phyloP scores from a whole-genome alignment of 139 green algal genomes.

The Micractinium conductrix region DNA sequence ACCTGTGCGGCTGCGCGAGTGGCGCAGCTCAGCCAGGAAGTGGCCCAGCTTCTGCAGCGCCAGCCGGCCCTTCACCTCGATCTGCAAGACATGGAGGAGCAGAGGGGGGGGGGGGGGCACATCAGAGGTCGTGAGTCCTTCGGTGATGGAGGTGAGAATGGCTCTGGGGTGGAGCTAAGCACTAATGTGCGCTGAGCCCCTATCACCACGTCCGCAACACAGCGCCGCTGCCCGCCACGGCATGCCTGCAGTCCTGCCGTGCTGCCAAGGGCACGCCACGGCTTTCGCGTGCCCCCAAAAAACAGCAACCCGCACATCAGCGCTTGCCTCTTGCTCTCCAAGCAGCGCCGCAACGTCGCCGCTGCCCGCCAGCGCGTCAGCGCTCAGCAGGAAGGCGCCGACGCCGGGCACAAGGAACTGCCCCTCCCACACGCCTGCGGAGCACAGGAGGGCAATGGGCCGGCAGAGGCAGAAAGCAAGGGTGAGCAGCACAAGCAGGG shows the following conservation, averaged over 20 bases:
- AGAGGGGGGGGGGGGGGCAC: too few relatives aligned
- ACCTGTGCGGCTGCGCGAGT: constrained; percentile 26
- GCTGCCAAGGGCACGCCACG: too few relatives aligned
- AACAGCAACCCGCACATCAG: too few relatives aligned
- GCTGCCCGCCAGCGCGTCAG: constrained; percentile 36
- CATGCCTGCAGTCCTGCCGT: too few relatives aligned
- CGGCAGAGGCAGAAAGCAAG: not conserved
- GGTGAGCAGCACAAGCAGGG: not conserved
- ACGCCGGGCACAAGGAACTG: constrained; percentile 33
- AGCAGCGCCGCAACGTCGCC: constrained; percentile 37
- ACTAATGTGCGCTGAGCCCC: too few relatives aligned
- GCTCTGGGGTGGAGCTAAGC: too few relatives aligned
- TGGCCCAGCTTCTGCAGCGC: constrained; percentile 39
- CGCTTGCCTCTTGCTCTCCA: constrained; percentile 23
- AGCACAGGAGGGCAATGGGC: not conserved
- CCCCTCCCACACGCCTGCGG: constrained; percentile 38
- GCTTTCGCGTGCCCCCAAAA: too few relatives aligned
- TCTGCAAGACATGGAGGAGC: too few relatives aligned
- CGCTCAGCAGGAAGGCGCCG: constrained; percentile 26
- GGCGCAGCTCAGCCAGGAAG: constrained; percentile 45
- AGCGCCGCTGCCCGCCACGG: too few relatives aligned
- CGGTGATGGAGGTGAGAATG: too few relatives aligned
- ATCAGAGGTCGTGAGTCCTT: too few relatives aligned
- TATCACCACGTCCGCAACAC: too few relatives aligned
- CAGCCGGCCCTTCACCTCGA: constrained; percentile 38